phyloP scores from a whole-genome alignment of 148 eudicot species.

The Arbutus unedo region DNA sequence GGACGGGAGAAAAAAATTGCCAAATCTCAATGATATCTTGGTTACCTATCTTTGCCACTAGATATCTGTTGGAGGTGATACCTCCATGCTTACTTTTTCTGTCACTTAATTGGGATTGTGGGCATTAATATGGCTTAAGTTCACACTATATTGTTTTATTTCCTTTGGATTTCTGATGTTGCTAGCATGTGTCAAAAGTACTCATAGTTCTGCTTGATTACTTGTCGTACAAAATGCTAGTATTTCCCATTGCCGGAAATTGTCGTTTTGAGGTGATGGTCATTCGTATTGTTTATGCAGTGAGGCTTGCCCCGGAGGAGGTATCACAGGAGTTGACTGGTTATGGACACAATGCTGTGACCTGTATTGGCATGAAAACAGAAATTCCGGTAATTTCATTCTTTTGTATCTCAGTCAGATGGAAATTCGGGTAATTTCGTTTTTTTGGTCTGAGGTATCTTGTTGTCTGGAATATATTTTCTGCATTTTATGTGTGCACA shows the following conservation, averaged over 20 bases:
- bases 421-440: constrained; percentile 71
- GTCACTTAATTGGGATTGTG: background rate
- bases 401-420: constrained; percentile 20
- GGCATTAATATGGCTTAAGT: background rate
- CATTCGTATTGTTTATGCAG: constrained; percentile 39
- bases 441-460: constrained; percentile 3
- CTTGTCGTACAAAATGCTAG: background rate
- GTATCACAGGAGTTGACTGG: constrained; percentile 77
- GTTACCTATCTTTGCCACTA: background rate
- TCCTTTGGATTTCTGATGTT: too few species aligned
- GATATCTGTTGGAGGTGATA: background rate
- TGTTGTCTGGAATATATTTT: background rate
- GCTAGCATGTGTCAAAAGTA: too few species aligned
- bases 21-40: background rate
- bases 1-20: background rate
- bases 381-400: constrained; percentile 73
- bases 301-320: constrained; percentile 98
- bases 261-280: background rate
- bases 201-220: too few species aligned
- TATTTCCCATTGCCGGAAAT: background rate
- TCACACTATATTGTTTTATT: background rate
- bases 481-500: background rate
- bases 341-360: constrained; percentile 84
- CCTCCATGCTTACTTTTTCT: background rate
- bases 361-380: constrained; percentile 97